phyloP scores from a whole-genome alignment of 2,329 filamentous ascomycete species.

The Ceratocystis variospora region DNA sequence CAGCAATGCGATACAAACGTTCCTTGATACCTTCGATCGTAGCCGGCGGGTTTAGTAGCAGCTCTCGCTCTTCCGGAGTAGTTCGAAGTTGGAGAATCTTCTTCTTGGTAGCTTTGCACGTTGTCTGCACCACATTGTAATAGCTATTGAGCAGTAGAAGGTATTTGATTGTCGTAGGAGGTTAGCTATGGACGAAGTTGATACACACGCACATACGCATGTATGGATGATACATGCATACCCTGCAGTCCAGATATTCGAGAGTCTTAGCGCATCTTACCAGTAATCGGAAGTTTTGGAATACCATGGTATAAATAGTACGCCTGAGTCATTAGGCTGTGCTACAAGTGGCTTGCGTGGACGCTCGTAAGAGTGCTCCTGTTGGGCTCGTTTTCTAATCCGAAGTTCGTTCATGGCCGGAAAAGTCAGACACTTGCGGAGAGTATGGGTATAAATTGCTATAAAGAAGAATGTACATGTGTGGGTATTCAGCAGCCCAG shows the following conservation, averaged over 20 bases:
- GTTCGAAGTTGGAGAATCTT: slow-evolving; percentile 13
- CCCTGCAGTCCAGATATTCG: background rate
- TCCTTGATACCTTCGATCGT: background rate
- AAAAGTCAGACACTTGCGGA: background rate
- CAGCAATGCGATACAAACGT: background rate
- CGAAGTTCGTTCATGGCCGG: background rate
- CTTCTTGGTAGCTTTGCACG: slow-evolving; percentile 13
- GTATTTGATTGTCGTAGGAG: background rate
- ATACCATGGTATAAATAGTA: slow-evolving; percentile 9
- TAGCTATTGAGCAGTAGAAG: background rate
- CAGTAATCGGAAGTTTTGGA: slow-evolving; percentile 10
- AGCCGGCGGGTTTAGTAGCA: slow-evolving; percentile 1
- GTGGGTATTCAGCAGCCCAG: background rate
- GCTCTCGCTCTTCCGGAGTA: slow-evolving; percentile 7
- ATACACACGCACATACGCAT: background rate
- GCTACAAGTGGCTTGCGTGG: background rate
- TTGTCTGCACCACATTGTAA: slow-evolving; percentile 13
- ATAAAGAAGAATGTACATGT: no score
- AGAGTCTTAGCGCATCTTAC: background rate
- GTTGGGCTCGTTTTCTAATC: background rate
- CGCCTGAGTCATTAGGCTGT: background rate
- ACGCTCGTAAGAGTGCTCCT: slow-evolving; percentile 10
- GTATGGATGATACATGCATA: background rate
- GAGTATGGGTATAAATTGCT: background rate
- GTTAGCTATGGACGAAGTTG: background rate